Evolutionary conservation across 2,329 filamentous ascomycete species (phyloP).

Genomic region (Uncinocarpus reesii): DNA sequence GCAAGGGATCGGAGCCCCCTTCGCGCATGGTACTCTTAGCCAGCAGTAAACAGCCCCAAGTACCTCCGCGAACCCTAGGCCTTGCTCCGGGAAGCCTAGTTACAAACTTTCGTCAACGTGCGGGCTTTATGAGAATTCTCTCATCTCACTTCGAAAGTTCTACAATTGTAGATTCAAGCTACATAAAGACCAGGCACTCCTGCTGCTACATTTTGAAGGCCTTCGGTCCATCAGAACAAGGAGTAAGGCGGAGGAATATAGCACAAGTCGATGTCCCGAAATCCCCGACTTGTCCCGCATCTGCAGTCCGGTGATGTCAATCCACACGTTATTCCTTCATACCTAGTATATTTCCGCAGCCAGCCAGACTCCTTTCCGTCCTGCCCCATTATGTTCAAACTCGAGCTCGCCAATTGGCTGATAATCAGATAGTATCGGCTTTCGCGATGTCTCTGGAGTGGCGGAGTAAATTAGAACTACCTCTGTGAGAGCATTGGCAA

Average conservation of each 20-base stretch:
- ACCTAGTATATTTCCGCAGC: neutral
- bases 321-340: slow-evolving; percentile 16
- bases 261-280: slow-evolving; percentile 10
- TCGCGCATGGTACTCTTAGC: too few relatives aligned
- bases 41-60: too few relatives aligned
- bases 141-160: too few relatives aligned
- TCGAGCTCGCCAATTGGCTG: neutral
- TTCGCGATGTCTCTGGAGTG: neutral
- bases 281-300: slow-evolving; percentile 24
- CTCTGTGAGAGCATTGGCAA: too few relatives aligned
- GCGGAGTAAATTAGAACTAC: neutral
- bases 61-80: too few relatives aligned
- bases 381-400: neutral
- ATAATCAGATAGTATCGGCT: neutral
- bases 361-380: slow-evolving; percentile 2
- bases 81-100: too few relatives aligned
- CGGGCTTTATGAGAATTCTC: neutral
- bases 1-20: slow-evolving; percentile 1
- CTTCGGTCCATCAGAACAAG: too few relatives aligned
- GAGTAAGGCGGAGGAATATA: slow-evolving; percentile 2
- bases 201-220: too few relatives aligned
- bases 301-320: slow-evolving; percentile 37
- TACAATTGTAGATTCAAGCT: too few relatives aligned
- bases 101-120: too few relatives aligned
- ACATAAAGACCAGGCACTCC: too few relatives aligned